Evolutionary conservation across 306 rosid species (phyloP), one percentile per base, ranked within the genome.

Genomic region (Datisca glomerata): DNA sequence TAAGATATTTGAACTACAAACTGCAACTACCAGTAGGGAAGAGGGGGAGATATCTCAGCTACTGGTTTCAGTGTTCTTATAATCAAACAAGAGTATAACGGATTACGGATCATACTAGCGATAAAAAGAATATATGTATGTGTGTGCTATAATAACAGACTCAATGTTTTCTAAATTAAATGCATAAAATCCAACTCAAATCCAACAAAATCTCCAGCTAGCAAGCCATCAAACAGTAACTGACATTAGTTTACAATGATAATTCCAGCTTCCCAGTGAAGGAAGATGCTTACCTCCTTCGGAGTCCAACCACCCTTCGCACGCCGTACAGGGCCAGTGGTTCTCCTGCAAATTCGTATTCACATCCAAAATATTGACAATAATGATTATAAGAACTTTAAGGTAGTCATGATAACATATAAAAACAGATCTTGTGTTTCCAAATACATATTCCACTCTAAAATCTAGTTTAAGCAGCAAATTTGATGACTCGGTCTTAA

Each of bases 271-370:
- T n/a, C n/a, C n/a, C n/a, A n/a, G n/a, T n/a, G n/a, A n/a, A n/a
- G n/a, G n/a, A 7, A 29, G 2, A 12, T 31, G 13, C n/a, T 31
- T 49, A 85, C 96, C 93, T 85, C 96, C 60, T 80, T 58, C 0
- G 80, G 85, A 32, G 96, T 85, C 96, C 96, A 85, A 51, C 96
- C 96, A 23, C 93, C 96, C 69, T 80, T 85, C 1, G 96, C 96
- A 5, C 96, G 82, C 64, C 96, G 81, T 45, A 85, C 74, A 35
- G 96, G 96, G 56, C 96, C 93, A 12, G 79, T 77, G 18, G 77
- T 70, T 62, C 93, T 80, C 72, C 96, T 85, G 80, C 33, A 2
- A 31, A 12, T 31, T 31, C 36, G n/a, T 14, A 31, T 8, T 31
- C n/a, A 31, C n/a, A 11, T 8, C n/a, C 9, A 31, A 31, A 31